phyloP scores from a whole-genome alignment of 179 eudicot species.

The Dionaea muscipula region DNA sequence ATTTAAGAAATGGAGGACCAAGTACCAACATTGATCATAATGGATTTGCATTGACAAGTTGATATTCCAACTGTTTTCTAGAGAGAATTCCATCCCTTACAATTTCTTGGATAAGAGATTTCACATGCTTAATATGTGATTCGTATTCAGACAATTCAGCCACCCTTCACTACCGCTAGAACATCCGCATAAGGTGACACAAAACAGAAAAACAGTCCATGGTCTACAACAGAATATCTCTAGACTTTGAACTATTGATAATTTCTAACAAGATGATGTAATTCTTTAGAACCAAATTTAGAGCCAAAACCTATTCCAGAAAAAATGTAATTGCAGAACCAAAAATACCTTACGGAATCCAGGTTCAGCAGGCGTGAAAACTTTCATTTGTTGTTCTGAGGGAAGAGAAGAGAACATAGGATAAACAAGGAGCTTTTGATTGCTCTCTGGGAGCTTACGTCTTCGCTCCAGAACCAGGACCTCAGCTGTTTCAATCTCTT shows the following conservation, averaged over 20 bases:
- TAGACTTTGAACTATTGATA: not conserved
- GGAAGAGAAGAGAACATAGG: slow-evolving; percentile 87
- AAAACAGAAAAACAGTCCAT: too few species aligned
- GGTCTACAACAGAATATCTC: too few species aligned
- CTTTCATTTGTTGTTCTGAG: slow-evolving; percentile 88
- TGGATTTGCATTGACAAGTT: too few species aligned
- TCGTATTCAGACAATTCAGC: too few species aligned
- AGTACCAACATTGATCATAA: too few species aligned
- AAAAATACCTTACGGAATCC: slow-evolving; percentile 77
- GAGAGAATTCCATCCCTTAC: too few species aligned
- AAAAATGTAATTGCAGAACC: not conserved
- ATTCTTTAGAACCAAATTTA: not conserved
- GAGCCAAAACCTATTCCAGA: not conserved
- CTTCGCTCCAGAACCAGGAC: slow-evolving; percentile 60
- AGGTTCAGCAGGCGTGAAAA: slow-evolving; percentile 56
- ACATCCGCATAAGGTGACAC: too few species aligned
- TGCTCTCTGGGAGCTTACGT: slow-evolving; percentile 51
- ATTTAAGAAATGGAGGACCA: too few species aligned
- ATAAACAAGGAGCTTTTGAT: slow-evolving; percentile 38
- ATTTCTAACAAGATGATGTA: not conserved
- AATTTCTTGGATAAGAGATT: too few species aligned
- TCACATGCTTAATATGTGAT: too few species aligned
- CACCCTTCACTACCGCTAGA: too few species aligned
- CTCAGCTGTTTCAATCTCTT: slow-evolving; percentile 92
- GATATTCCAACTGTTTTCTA: too few species aligned